Conservation (phyloP, 1,284 basidiomycete genomes). For the Lignosus rhinocerotis region DNA sequence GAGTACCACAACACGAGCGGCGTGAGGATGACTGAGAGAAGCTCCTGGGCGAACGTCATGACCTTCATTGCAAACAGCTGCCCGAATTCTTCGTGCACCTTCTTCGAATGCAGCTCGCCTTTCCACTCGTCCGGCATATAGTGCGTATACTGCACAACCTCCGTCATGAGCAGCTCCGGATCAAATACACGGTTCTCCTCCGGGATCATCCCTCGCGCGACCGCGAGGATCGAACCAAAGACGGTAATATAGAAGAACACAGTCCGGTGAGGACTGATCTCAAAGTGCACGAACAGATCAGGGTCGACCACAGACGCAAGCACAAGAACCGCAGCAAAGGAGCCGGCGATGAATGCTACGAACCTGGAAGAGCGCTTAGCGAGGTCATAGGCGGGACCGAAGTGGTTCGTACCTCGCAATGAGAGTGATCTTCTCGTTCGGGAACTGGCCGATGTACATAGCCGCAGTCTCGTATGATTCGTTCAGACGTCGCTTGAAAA, state of each 20-base stretch:
- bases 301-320: constrained; percentile 92
- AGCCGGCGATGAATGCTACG: constrained; percentile 93
- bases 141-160: constrained; percentile 92
- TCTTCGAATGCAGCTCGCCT: constrained; percentile 85
- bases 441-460: constrained; percentile 97
- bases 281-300: constrained; percentile 90
- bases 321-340: constrained; percentile 92
- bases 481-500: constrained; percentile 85
- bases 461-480: constrained; percentile 88
- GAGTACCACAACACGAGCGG: constrained; percentile 95
- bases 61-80: constrained; percentile 89
- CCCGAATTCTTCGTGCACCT: constrained; percentile 87
- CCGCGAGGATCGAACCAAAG: constrained; percentile 87
- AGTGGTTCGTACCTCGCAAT: constrained; percentile 71
- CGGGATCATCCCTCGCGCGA: constrained; percentile 93
- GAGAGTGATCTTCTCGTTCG: constrained; percentile 89
- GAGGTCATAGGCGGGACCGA: background rate
- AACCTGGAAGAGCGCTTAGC: constrained; percentile 56
- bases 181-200: constrained; percentile 94
- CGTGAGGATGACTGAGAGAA: constrained; percentile 89
- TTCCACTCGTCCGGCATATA: constrained; percentile 95
- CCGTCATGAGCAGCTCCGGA: constrained; percentile 88
- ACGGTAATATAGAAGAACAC: constrained; percentile 92
- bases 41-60: constrained; percentile 83
- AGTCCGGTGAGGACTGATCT: constrained; percentile 91